Evolutionary conservation across 768 basidiomycete genomes (phyloP).

Genomic region (Agaricus blazei): DNA sequence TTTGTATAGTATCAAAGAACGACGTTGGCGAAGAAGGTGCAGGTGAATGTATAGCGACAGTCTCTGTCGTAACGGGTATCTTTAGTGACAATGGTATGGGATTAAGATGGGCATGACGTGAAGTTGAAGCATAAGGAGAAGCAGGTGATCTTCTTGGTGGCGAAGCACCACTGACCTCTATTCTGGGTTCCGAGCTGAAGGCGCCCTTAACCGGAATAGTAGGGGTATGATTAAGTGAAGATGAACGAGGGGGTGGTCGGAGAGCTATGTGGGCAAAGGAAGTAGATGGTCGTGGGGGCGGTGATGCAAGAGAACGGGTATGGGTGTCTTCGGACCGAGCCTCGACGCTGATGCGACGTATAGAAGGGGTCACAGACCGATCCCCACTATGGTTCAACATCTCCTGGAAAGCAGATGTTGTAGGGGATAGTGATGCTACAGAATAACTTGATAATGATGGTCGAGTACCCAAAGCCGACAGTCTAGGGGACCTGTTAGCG

Average conservation of each 20-base stretch:
- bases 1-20: conserved; percentile 73
- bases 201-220: conserved; percentile 11
- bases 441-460: conserved; percentile 65
- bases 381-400: conserved; percentile 30
- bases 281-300: conserved; percentile 64
- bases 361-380: conserved; percentile 16
- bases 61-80: conserved; percentile 39
- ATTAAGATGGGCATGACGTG: conserved; percentile 22
- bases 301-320: conserved; percentile 37
- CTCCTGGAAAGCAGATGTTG: conserved; percentile 77
- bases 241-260: conserved; percentile 16
- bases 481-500: conserved; percentile 42
- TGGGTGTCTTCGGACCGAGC: background rate
- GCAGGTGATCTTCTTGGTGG: conserved; percentile 28
- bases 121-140: conserved; percentile 28
- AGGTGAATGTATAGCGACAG: conserved; percentile 43
- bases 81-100: conserved; percentile 31
- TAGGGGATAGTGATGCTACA: conserved; percentile 56
- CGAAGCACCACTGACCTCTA: conserved; percentile 36
- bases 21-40: conserved; percentile 60
- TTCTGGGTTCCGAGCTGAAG: conserved; percentile 20
- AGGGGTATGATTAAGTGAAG: conserved; percentile 18
- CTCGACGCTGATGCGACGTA: conserved; percentile 16
- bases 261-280: conserved; percentile 46
- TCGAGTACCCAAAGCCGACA: conserved; percentile 45